Conservation (phyloP, 2,329 filamentous ascomycete species). For the Fusarium sp. region DNA sequence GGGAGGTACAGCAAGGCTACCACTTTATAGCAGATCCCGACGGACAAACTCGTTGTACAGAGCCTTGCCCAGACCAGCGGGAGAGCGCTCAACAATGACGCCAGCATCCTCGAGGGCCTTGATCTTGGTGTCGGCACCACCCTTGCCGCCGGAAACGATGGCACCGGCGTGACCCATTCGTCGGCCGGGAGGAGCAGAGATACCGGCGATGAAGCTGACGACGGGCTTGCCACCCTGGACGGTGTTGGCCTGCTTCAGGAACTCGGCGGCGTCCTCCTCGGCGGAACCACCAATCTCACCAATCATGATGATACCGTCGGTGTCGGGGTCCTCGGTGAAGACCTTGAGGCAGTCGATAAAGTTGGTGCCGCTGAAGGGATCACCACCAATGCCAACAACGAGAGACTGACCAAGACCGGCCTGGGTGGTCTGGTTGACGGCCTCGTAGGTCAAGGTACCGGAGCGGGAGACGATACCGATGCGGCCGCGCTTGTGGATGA, state of each 20-base stretch:
- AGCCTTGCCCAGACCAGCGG: conserved; percentile 91
- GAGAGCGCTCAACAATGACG: conserved; percentile 95
- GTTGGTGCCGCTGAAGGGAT: conserved; percentile 99
- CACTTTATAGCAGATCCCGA: conserved; percentile 86
- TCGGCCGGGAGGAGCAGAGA: conserved; percentile 94
- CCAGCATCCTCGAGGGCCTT: conserved; percentile 91
- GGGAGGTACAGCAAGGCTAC: conserved; percentile 23
- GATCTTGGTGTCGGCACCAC: conserved; percentile 98
- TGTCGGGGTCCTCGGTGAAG: conserved; percentile 95
- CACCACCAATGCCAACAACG: conserved; percentile 97
- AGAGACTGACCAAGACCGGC: conserved; percentile 97
- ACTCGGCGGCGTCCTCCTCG: conserved; percentile 98
- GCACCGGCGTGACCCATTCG: conserved; percentile 99
- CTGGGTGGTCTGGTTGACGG: conserved; percentile 99
- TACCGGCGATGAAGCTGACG: conserved; percentile 98
- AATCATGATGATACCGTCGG: conserved; percentile 99
- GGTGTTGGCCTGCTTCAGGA: conserved; percentile 91
- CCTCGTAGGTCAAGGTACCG: conserved; percentile 98
- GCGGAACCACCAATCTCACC: conserved; percentile 98
- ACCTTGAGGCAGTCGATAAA: conserved; percentile 99
- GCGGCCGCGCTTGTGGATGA: conserved; percentile 99
- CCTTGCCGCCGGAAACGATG: conserved; percentile 97
- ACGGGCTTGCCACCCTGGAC: conserved; percentile 89
- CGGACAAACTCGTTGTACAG: conserved; percentile 96
- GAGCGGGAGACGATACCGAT: conserved; percentile 99